Conservation (phyloP, 441 rosid genomes). For the Eutrema salsugineum region DNA sequence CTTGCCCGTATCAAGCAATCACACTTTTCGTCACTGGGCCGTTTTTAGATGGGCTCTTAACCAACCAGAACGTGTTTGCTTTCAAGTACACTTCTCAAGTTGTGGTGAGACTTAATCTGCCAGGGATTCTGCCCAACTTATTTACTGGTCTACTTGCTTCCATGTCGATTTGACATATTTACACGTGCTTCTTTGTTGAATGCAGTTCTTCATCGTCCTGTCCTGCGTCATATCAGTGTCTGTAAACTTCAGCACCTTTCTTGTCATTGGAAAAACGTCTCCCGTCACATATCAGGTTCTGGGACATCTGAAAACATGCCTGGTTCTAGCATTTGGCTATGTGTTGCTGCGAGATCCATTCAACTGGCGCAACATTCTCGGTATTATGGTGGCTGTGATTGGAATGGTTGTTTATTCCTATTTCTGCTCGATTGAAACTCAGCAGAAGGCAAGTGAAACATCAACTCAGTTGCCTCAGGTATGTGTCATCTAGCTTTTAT, state of each 20-base stretch:
- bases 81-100: conserved; percentile 96
- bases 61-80: conserved; percentile 88
- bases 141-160: not conserved
- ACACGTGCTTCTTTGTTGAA: conserved; percentile 18
- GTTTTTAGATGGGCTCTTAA: conserved; percentile 86
- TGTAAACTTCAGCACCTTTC: conserved; percentile 96
- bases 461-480: conserved; percentile 79
- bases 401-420: conserved; percentile 95
- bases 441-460: conserved; percentile 78
- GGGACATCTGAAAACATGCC: conserved; percentile 96
- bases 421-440: conserved; percentile 64
- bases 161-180: conserved; percentile 15
- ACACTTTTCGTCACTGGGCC: conserved; percentile 93
- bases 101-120: conserved; percentile 55
- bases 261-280: conserved; percentile 98
- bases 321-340: conserved; percentile 95
- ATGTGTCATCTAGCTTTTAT: not conserved
- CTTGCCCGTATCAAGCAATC: conserved; percentile 95
- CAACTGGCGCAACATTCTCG: conserved; percentile 95
- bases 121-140: not conserved
- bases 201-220: conserved; percentile 97
- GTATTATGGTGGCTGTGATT: conserved; percentile 76
- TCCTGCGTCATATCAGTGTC: conserved; percentile 98
- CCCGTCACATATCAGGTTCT: conserved; percentile 98
- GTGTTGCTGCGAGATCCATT: conserved; percentile 86